These are phyloP conservation scores for Pythium periplocum DNA, from an alignment of 352 stramenopile genomes.

Conservation along the genomic window DNA sequence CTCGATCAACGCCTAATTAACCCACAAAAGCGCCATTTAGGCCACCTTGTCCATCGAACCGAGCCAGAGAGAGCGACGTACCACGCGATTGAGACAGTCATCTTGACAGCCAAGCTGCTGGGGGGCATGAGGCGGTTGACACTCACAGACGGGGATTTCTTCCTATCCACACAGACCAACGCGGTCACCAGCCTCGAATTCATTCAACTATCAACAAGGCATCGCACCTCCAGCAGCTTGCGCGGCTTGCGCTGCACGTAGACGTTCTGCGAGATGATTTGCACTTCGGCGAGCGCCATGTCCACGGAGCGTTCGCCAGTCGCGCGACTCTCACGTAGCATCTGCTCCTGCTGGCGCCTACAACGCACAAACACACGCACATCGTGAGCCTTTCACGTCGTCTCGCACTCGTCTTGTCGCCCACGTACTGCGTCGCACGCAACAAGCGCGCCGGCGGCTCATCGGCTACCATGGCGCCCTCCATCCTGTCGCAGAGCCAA, in stretches of 20 bases:
- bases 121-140: slow-evolving; percentile 25
- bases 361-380: too few relatives aligned
- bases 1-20: slow-evolving; percentile 51
- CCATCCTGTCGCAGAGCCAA: too few relatives aligned
- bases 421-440: too few relatives aligned
- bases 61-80: slow-evolving; percentile 10
- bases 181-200: not conserved
- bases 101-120: slow-evolving; percentile 54
- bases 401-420: too few relatives aligned
- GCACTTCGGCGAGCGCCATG: slow-evolving; percentile 63
- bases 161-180: slow-evolving; percentile 27
- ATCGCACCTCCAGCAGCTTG: slow-evolving; percentile 31
- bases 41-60: too few relatives aligned
- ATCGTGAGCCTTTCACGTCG: too few relatives aligned
- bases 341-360: slow-evolving; percentile 22
- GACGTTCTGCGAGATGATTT: slow-evolving; percentile 63
- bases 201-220: not conserved
- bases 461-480: too few relatives aligned
- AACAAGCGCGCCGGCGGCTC: too few relatives aligned
- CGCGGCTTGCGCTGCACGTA: slow-evolving; percentile 71
- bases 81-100: slow-evolving; percentile 72
- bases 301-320: slow-evolving; percentile 63
- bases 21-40: too few relatives aligned
- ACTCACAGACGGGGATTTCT: slow-evolving; percentile 62
- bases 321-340: slow-evolving; percentile 50